Evolutionary conservation across 352 stramenopile species (phyloP).

Genomic region (Aphanomyces invadans): DNA sequence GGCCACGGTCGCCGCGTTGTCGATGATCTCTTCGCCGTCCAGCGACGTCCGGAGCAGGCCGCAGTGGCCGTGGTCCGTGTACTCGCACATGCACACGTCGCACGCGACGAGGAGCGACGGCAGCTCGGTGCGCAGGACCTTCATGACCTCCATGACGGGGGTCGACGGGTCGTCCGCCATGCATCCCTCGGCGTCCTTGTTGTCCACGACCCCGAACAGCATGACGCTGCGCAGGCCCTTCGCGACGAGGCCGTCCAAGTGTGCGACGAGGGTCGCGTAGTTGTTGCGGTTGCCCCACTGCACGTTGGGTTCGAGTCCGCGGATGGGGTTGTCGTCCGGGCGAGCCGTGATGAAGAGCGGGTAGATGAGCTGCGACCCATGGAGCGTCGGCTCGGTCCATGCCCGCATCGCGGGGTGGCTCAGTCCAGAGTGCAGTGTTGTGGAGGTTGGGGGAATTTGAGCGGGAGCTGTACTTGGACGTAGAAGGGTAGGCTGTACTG

Average conservation of each 20-base stretch:
- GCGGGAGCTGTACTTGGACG: not conserved
- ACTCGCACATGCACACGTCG: conserved; percentile 87
- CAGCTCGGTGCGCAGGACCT: conserved; percentile 49
- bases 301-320: conserved; percentile 72
- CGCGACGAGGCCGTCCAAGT: conserved; percentile 55
- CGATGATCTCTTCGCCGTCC: conserved; percentile 93
- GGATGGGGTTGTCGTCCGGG: conserved; percentile 59
- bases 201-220: conserved; percentile 83
- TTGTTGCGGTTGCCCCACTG: conserved; percentile 72
- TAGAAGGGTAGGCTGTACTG: not conserved
- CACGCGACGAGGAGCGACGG: conserved; percentile 77
- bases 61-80: conserved; percentile 86
- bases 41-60: conserved; percentile 45
- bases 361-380: conserved; percentile 85
- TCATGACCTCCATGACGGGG: conserved; percentile 68
- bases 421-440: conserved; percentile 65
- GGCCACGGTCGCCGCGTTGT: conserved; percentile 95
- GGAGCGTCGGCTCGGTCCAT: conserved; percentile 82
- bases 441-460: not conserved
- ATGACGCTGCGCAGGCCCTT: conserved; percentile 81
- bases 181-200: conserved; percentile 67
- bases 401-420: conserved; percentile 71
- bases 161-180: conserved; percentile 68
- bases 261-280: conserved; percentile 60
- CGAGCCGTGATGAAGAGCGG: conserved; percentile 82